These are phyloP conservation scores for Rhamnella rubrinervis DNA, from an alignment of 331 rosid species.

Conservation along the genomic window DNA sequence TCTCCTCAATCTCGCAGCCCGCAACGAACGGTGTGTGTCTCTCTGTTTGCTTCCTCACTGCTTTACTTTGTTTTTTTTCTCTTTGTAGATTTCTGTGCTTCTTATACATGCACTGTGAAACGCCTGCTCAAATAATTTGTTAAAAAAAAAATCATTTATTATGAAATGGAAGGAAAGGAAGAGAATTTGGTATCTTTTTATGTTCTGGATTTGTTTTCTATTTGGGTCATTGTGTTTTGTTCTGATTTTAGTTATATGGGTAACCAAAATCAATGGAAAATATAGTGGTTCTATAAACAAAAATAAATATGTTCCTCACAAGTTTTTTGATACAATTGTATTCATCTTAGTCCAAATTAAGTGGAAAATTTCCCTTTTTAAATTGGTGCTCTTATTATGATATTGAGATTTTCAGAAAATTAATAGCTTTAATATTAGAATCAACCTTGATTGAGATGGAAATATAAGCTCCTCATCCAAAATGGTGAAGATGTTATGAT, in stretches of 20 bases:
- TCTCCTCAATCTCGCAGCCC: conserved; percentile 87
- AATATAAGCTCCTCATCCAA: not conserved
- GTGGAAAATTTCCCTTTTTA: not conserved
- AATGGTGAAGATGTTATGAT: not conserved
- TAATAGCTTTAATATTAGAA: no score
- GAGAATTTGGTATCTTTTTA: not conserved
- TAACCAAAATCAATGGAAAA: no score
- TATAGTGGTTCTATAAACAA: not conserved
- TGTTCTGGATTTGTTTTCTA: conserved; percentile 6
- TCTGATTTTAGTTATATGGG: conserved; percentile 6
- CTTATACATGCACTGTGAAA: not conserved
- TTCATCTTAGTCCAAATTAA: not conserved
- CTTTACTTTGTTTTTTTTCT: not conserved
- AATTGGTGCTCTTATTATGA: not conserved
- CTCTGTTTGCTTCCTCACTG: not conserved
- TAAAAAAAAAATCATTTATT: not conserved
- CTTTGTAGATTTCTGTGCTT: not conserved
- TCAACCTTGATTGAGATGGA: not conserved
- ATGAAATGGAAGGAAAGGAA: not conserved
- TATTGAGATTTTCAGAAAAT: not conserved
- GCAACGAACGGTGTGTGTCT: conserved; percentile 58
- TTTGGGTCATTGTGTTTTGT: not conserved
- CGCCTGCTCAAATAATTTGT: not conserved
- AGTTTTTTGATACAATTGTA: not conserved
- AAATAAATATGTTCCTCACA: not conserved